Conservation (phyloP, 164 flowering plant genomes). For the Nymphaea colorata region DNA sequence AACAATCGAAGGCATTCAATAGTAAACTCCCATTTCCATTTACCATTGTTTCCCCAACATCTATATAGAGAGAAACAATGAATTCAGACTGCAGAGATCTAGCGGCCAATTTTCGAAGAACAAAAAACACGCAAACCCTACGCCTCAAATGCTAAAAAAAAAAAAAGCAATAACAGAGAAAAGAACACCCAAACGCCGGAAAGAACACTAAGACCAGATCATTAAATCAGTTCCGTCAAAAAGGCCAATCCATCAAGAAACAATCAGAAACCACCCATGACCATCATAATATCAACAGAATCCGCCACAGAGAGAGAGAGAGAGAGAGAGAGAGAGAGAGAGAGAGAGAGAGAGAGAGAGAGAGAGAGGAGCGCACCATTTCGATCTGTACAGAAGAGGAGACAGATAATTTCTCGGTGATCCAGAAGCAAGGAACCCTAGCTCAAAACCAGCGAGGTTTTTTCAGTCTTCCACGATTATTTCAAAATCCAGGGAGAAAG, state of each 20-base stretch:
- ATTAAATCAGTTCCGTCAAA: background rate
- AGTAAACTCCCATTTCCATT: too few species aligned
- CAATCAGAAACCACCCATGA: background rate
- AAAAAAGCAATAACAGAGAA: too few species aligned
- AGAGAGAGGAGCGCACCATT: background rate
- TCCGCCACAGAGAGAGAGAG: background rate
- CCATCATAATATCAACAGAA: background rate
- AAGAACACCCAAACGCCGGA: background rate
- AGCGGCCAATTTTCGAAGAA: too few species aligned
- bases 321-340: background rate
- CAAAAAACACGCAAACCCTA: too few species aligned
- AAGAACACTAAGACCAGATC: too few species aligned
- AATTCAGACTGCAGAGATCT: too few species aligned
- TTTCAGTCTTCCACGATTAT: background rate
- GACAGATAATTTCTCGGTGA: background rate
- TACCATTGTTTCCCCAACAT: too few species aligned
- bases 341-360: background rate
- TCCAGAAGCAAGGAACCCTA: background rate
- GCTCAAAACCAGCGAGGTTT: background rate
- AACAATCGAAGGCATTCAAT: too few species aligned
- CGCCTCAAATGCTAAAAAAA: too few species aligned
- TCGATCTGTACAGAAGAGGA: background rate
- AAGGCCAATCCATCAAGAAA: background rate
- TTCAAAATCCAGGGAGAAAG: background rate
- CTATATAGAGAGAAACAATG: too few species aligned